Percentiles rank a stretch among this genome's conserved stretches.
Conservation (phyloP, 306 rosid species). For the Glycine latifolia region DNA sequence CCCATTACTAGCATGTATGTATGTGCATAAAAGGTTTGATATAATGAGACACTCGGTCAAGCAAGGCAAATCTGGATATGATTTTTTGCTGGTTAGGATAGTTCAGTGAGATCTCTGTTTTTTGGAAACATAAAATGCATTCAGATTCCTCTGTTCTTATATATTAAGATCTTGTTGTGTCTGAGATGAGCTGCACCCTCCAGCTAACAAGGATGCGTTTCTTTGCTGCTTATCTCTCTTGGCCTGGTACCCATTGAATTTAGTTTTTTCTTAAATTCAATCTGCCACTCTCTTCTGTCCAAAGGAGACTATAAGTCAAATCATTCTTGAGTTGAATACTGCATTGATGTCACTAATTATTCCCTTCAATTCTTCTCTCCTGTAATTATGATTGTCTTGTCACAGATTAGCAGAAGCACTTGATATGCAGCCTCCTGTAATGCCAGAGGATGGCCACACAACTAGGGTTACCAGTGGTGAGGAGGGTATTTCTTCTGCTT, state of each 20-base stretch:
- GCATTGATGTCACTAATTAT: constrained; percentile 30
- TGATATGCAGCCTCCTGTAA: constrained; percentile 98
- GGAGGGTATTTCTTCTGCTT: constrained; percentile 79
- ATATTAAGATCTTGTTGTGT: constrained; percentile 16
- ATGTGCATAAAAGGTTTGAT: constrained; percentile 29
- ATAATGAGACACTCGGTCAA: constrained; percentile 18
- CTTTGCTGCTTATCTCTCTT: constrained; percentile 23
- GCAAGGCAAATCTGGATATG: constrained; percentile 26
- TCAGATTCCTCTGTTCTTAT: constrained; percentile 16
- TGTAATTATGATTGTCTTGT: constrained; percentile 44
- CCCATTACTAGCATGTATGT: constrained; percentile 11
- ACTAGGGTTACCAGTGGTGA: constrained; percentile 94
- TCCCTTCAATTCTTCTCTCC: constrained; percentile 10
- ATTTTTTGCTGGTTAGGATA: constrained; percentile 14
- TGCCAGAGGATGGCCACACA: constrained; percentile 99
- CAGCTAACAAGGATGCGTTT: not conserved
- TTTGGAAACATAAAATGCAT: constrained; percentile 36
- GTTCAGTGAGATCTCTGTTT: constrained; percentile 35
- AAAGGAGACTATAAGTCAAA: not conserved
- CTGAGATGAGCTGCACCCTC: constrained; percentile 30
- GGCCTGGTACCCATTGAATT: constrained; percentile 3
- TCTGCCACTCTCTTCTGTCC: constrained; percentile 21
- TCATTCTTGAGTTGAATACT: constrained; percentile 30
- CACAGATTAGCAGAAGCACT: constrained; percentile 97
- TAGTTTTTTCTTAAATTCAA: constrained; percentile 1